These are phyloP conservation scores for Emmonsia crescens DNA, from an alignment of 2,329 filamentous ascomycete species.

Conservation along the genomic window DNA sequence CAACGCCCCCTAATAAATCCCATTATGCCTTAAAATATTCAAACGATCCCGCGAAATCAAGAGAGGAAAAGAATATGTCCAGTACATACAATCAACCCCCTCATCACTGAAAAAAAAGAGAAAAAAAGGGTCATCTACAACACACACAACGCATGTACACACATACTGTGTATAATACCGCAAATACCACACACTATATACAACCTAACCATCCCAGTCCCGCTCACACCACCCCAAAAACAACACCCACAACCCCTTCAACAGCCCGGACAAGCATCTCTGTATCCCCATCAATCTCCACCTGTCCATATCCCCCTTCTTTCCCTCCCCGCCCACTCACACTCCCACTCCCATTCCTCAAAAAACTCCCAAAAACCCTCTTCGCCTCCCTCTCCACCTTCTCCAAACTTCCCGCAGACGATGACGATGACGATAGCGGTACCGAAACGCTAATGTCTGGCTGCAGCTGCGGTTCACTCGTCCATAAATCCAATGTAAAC, in stretches of 20 bases:
- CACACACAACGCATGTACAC: neutral
- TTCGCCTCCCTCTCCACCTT: slow-evolving; percentile 30
- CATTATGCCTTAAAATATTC: neutral
- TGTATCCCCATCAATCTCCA: slow-evolving; percentile 10
- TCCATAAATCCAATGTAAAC: slow-evolving; percentile 30
- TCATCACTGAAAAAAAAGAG: neutral
- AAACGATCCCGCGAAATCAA: neutral
- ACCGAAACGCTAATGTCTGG: slow-evolving; percentile 26
- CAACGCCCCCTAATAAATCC: neutral
- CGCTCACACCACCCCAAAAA: slow-evolving; percentile 18
- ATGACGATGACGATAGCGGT: neutral
- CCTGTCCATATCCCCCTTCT: slow-evolving; percentile 12
- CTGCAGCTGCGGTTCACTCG: slow-evolving; percentile 28
- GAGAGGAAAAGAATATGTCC: neutral
- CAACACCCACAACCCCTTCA: slow-evolving; percentile 24
- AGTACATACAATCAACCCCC: neutral
- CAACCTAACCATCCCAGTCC: neutral
- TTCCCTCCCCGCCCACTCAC: neutral
- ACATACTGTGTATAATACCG: neutral
- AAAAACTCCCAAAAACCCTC: slow-evolving; percentile 27
- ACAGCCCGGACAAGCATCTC: slow-evolving; percentile 26
- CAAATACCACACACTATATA: neutral
- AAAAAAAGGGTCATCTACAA: neutral
- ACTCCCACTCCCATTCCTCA: slow-evolving; percentile 16
- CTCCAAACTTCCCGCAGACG: neutral